Base-by-base conservation (phyloP, 2,329 filamentous ascomycete species). In the Pseudocercospora eumusae region DNA sequence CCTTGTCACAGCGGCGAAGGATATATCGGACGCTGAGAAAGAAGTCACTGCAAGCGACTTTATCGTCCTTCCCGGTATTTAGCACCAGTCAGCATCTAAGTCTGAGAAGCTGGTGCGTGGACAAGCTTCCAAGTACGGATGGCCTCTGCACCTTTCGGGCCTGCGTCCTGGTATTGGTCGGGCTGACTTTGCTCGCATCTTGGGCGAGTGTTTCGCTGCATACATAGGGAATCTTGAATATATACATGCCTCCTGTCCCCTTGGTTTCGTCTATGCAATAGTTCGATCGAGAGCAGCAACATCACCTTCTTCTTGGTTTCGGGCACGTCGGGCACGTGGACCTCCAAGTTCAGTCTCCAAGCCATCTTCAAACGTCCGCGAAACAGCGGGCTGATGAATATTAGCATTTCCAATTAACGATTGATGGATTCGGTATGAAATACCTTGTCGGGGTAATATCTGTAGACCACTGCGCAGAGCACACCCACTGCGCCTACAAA, bases 311-410 rank as follows among this genome's bases (percentile, higher is more conserved):
- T 65, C 61, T 23, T 66, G 28, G 52, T 63, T 70, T 18, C 66
- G 59, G 20, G 70, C 70, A 15, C 64, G 66, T 28, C 80, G 60
- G 47, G 80, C 77, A n/a, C 71, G 61, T 53, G 77, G 74, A 5
- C 81, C 81, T 61, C 81, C 81, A 3, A 83, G 73, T 69, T 83
- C 81, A 28, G 69, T 73, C 67, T 82, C 80, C 56, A 83, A 68
- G 15, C 81, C 80, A 63, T 74, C 80, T 13, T 77, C 74, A 66
- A 79, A 83, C 49, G 77, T 78, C 70, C 77, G 77, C 28, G 80
- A 78, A 5, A 74, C 76, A 52, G 75, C 75, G 21, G 78, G 72
- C 74, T 70, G 57, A 1, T 18, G 15, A 7, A 27, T 53, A 27
- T 57, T 36, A 66, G 55, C 23, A 21, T 3, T 23, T 7, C 44